phyloP scores from a whole-genome alignment of 1,284 basidiomycete species.

The Xanthoconium separans region DNA sequence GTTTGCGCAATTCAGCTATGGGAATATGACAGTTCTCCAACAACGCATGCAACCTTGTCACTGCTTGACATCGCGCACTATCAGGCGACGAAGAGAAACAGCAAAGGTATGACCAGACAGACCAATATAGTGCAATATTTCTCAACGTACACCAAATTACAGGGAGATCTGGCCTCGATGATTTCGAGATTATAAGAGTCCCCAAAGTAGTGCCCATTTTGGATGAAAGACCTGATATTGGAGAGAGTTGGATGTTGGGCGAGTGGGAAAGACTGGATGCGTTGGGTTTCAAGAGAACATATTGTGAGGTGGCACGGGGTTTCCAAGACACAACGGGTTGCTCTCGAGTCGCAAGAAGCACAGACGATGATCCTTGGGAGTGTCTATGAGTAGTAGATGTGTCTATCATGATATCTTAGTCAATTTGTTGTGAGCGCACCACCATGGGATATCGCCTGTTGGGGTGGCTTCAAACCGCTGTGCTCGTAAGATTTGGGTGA shows the following conservation, averaged over 20 bases:
- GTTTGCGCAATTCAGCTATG: background rate
- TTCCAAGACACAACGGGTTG: background rate
- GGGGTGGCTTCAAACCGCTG: no score
- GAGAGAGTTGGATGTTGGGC: conserved; percentile 3
- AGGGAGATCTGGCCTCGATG: conserved; percentile 13
- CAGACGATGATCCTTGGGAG: conserved; percentile 23
- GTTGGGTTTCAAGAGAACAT: conserved; percentile 14
- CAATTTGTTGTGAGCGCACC: background rate
- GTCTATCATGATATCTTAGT: background rate
- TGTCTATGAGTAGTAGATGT: conserved; percentile 9
- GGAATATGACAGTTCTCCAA: conserved; percentile 4
- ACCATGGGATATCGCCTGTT: no score
- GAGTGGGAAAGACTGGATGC: conserved; percentile 27
- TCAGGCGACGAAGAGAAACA: background rate
- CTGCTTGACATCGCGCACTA: conserved; percentile 21
- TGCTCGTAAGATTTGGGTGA: no score
- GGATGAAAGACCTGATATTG: conserved; percentile 7
- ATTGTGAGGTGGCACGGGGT: conserved; percentile 26
- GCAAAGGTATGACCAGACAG: conserved; percentile 13
- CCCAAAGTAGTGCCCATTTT: conserved; percentile 19
- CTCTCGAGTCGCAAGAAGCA: background rate
- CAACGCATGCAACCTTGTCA: conserved; percentile 7
- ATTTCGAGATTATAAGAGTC: conserved; percentile 26
- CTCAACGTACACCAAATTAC: background rate
- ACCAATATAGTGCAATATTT: background rate